Percentiles rank a stretch among this genome's conserved stretches.
These are phyloP conservation scores for Exserohilum rostratum DNA, from an alignment of 2,329 filamentous ascomycete genomes.

Conservation along the genomic window DNA sequence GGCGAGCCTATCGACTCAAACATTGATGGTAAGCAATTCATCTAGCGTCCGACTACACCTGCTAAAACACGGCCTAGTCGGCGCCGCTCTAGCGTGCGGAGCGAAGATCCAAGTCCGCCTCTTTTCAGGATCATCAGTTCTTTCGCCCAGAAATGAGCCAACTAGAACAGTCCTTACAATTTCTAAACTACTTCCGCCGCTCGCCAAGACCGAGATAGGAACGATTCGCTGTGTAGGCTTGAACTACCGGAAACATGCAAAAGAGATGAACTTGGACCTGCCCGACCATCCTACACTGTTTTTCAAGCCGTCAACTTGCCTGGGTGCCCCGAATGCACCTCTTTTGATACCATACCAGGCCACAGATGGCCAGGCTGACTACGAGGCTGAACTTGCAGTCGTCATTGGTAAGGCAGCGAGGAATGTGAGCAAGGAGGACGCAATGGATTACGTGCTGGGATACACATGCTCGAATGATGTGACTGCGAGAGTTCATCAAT, in stretches of 20 bases:
- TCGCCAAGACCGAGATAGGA: slow-evolving; percentile 45
- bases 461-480: slow-evolving; percentile 62
- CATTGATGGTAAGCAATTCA: slow-evolving; percentile 14
- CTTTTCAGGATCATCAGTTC: slow-evolving; percentile 16
- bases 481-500: slow-evolving; percentile 57
- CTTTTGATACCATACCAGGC: slow-evolving; percentile 20
- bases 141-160: slow-evolving; percentile 4
- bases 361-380: slow-evolving; percentile 21
- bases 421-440: slow-evolving; percentile 51
- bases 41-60: not conserved
- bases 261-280: slow-evolving; percentile 22
- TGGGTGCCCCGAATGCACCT: slow-evolving; percentile 15
- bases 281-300: slow-evolving; percentile 24
- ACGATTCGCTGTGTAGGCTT: slow-evolving; percentile 56
- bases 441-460: slow-evolving; percentile 56
- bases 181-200: slow-evolving; percentile 39
- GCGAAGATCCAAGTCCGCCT: slow-evolving; percentile 11
- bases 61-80: slow-evolving; percentile 13
- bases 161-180: slow-evolving; percentile 15
- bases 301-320: slow-evolving; percentile 25
- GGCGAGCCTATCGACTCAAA: slow-evolving; percentile 17
- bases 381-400: slow-evolving; percentile 40
- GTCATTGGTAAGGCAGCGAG: slow-evolving; percentile 58
- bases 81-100: slow-evolving; percentile 18
- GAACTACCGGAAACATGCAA: slow-evolving; percentile 42